These are phyloP conservation scores for Dalbergia oliveri DNA, from an alignment of 306 rosid genomes.

Conservation along the genomic window DNA sequence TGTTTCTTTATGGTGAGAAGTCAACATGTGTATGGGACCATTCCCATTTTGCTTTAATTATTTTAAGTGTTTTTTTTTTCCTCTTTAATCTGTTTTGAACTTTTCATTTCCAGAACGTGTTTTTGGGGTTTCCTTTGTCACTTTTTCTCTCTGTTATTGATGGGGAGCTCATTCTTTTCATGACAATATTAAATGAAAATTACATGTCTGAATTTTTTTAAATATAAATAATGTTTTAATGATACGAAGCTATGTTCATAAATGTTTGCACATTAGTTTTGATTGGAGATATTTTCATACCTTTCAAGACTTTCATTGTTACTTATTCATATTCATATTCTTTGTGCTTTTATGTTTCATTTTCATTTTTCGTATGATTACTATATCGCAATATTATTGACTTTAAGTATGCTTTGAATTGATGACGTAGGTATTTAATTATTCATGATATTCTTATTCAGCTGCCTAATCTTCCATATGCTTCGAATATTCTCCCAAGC, in stretches of 20 bases:
- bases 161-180: constrained; percentile 27
- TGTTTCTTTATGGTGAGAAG: constrained; percentile 50
- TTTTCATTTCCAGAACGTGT: constrained; percentile 41
- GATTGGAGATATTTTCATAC: not conserved
- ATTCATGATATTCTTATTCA: not conserved
- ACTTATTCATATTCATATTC: not conserved
- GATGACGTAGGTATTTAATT: not conserved
- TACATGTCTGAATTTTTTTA: not conserved
- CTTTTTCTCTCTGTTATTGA: not conserved
- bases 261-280: not conserved
- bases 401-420: not conserved
- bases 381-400: not conserved
- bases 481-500: constrained; percentile 42
- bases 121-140: constrained; percentile 16
- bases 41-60: constrained; percentile 31
- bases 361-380: not conserved
- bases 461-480: constrained; percentile 31
- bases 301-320: not conserved
- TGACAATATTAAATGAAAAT: constrained; percentile 37
- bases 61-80: not conserved
- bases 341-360: too few relatives aligned
- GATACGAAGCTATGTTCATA: not conserved
- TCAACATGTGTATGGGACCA: constrained; percentile 63
- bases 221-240: not conserved
- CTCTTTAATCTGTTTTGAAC: not conserved